phyloP scores from a whole-genome alignment of 257 asterid species.

The Solanum clarkiae region DNA sequence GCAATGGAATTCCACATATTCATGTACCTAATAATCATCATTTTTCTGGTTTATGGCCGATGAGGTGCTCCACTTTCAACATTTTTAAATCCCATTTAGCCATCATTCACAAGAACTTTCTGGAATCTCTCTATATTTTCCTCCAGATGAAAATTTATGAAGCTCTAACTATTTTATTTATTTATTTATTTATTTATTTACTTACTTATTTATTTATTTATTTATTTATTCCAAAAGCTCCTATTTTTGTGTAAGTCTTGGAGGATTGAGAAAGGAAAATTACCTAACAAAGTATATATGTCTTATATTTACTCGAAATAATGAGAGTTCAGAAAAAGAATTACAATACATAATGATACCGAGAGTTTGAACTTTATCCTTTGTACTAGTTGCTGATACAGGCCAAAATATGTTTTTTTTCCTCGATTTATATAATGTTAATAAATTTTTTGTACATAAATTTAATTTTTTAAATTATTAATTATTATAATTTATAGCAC shows the following conservation, averaged over 20 bases:
- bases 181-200: too few species aligned
- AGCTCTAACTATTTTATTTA: background rate
- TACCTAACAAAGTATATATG: too few species aligned
- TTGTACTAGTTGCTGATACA: too few species aligned
- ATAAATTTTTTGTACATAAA: too few species aligned
- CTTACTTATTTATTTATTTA: too few species aligned
- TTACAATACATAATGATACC: background rate
- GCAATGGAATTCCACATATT: background rate
- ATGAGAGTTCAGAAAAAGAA: background rate
- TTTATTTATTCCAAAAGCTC: background rate
- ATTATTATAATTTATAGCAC: too few species aligned
- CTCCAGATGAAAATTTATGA: background rate
- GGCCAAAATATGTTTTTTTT: too few species aligned
- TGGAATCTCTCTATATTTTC: background rate
- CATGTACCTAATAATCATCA: background rate
- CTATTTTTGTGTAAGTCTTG: background rate
- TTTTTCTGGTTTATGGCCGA: background rate
- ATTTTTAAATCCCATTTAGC: background rate
- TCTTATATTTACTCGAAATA: background rate
- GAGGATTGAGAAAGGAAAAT: background rate
- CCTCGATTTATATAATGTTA: too few species aligned
- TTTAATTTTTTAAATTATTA: too few species aligned
- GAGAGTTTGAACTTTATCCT: too few species aligned
- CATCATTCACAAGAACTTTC: background rate
- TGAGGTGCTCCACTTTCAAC: background rate